Evolutionary conservation across 2,329 filamentous ascomycete genomes (phyloP), one percentile per base, ranked within the genome.

Genomic region (Sporothrix brunneoviolacea): DNA sequence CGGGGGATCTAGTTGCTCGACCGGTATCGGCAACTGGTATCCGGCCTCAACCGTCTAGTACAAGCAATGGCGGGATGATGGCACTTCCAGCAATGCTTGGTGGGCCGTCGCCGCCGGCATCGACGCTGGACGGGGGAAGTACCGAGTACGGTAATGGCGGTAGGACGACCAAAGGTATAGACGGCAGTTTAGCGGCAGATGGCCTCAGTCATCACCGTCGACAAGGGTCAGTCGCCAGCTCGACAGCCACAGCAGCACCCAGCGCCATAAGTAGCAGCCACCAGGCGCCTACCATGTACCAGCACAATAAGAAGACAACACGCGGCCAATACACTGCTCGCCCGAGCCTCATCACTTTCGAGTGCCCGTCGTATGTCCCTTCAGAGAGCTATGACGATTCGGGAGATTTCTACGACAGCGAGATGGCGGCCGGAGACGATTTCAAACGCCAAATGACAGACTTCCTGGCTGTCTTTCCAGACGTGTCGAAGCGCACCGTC

Each of bases 301-400:
- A 27, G 21, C 10, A 6, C 8, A 10, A 18, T 10, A 40, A 35
- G n/a, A 13, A 32, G 22, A 28, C 45, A n/a, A 33, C 32, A 8
- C 35, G 18, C 8, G 40, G 36, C 24, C 37, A 37, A 8, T 43
- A 50, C 36, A 54, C 50, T 4, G 50, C 53, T 6, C 46, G 50
- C 9, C 53, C 53, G 15, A 50, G 53, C 16, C 22, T 55, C 7
- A 8, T 54, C 32, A 45, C 45, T 4, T 54, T 54, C 28, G 44
- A 48, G 22, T 43, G 50, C 15, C 53, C 53, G 12, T 15, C 50
- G 2, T 55, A 52, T 18, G 45, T 55, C 8, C 38, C 40, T 8
- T 48, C 50, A 4, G 51, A 48, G 28, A 54, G 54, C 52, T 56
- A 50, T 32, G 52, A 56, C 42, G 54, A 56, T 39, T 46, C 44